Evolutionary conservation across 768 basidiomycete species (phyloP).

Genomic region (Sistotremastrum suecicum): DNA sequence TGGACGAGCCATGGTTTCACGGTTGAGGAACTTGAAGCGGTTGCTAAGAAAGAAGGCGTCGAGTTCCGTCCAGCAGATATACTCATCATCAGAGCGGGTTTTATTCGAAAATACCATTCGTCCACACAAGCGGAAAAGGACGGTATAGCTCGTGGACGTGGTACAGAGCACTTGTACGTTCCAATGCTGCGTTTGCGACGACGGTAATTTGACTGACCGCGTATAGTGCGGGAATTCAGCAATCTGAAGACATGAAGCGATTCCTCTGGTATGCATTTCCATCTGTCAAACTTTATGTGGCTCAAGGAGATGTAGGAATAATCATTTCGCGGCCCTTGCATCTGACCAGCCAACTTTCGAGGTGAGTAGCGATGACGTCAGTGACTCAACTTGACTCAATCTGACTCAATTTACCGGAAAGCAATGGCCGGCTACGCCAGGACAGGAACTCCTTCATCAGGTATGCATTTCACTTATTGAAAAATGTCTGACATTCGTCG

Average conservation of each 20-base stretch:
- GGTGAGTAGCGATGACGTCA: constrained; percentile 19
- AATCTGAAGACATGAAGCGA: constrained; percentile 54
- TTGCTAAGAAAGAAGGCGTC: constrained; percentile 44
- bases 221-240: constrained; percentile 50
- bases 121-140: constrained; percentile 31
- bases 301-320: constrained; percentile 32
- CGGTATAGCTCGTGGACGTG: constrained; percentile 17
- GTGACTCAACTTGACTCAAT: neutral
- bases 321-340: constrained; percentile 57
- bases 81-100: constrained; percentile 44
- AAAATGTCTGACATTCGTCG: neutral
- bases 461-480: constrained; percentile 19
- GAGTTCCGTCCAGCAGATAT: constrained; percentile 47
- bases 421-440: constrained; percentile 37
- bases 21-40: constrained; percentile 40
- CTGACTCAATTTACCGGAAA: constrained; percentile 11
- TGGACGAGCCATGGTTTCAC: constrained; percentile 42
- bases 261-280: constrained; percentile 41
- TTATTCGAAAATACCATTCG: constrained; percentile 39
- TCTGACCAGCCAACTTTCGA: constrained; percentile 57
- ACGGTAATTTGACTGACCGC: constrained; percentile 1
- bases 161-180: constrained; percentile 42
- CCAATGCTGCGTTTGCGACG: neutral
- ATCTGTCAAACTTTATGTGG: neutral
- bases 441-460: constrained; percentile 40